A percentile compares a stretch with the other conserved stretches of the same genome.
phyloP scores from a whole-genome alignment of 2,329 filamentous ascomycete species.

The Aspergillus sp. region DNA sequence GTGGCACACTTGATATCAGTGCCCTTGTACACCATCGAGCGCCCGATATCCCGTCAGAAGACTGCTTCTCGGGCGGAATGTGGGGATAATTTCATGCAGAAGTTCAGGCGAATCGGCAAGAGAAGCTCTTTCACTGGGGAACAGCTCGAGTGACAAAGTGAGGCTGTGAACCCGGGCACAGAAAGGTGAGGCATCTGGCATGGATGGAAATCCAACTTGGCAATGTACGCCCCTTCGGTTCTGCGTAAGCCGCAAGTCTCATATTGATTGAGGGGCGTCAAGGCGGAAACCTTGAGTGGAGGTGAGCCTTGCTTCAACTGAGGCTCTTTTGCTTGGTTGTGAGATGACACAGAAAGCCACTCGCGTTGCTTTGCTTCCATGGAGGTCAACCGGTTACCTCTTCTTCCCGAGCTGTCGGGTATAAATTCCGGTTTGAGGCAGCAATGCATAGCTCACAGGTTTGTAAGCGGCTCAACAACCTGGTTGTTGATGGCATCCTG shows the following conservation, averaged over 20 bases:
- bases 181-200: conserved; percentile 8
- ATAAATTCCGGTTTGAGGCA: not conserved
- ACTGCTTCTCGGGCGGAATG: conserved; percentile 1
- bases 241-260: not conserved
- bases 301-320: not conserved
- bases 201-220: conserved; percentile 3
- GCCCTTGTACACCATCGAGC: not conserved
- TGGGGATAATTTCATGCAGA: not conserved
- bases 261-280: not conserved
- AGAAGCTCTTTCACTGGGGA: not conserved
- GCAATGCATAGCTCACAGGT: not conserved
- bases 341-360: conserved; percentile 8
- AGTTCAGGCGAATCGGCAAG: conserved; percentile 8
- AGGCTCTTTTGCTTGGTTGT: conserved; percentile 4
- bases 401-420: not conserved
- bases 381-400: not conserved
- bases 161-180: conserved; percentile 12
- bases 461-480: conserved; percentile 1
- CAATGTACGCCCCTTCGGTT: not conserved
- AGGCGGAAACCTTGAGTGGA: conserved; percentile 5
- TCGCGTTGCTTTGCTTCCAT: not conserved
- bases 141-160: not conserved
- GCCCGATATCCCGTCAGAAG: conserved; percentile 1
- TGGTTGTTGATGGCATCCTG: not conserved
- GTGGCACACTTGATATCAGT: conserved; percentile 5